These are phyloP conservation scores for Diaporthe longicolla DNA, from an alignment of 2,329 filamentous ascomycete species.

Conservation along the genomic window DNA sequence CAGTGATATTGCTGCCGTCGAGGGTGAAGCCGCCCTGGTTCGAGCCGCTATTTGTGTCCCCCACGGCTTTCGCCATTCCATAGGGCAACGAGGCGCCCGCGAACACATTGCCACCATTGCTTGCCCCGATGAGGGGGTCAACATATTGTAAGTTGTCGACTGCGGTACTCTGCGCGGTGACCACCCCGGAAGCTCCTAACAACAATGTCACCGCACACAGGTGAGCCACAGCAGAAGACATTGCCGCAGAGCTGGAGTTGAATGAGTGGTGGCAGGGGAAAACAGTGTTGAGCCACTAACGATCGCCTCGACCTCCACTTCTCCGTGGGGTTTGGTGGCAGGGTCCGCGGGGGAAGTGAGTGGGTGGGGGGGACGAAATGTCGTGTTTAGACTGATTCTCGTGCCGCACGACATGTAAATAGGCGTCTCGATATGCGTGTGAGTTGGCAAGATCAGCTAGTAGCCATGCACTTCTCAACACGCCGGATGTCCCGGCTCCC, in stretches of 20 bases:
- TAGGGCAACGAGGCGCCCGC: slow-evolving; percentile 60
- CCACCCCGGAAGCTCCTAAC: slow-evolving; percentile 8
- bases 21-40: slow-evolving; percentile 72
- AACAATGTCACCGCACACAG: not conserved
- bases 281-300: not conserved
- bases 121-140: slow-evolving; percentile 59
- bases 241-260: not conserved
- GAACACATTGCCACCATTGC: slow-evolving; percentile 60
- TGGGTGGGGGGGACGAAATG: too few species aligned
- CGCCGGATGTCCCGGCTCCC: not conserved
- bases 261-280: slow-evolving; percentile 4
- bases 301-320: not conserved
- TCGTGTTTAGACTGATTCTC: too few species aligned
- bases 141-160: slow-evolving; percentile 44
- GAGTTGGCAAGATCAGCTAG: not conserved
- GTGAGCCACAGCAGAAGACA: slow-evolving; percentile 7
- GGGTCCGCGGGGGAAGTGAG: not conserved
- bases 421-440: not conserved
- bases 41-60: slow-evolving; percentile 66
- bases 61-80: slow-evolving; percentile 69
- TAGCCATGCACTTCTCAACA: not conserved
- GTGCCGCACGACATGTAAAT: not conserved
- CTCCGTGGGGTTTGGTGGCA: not conserved
- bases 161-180: slow-evolving; percentile 18
- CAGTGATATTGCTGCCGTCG: slow-evolving; percentile 63